Conservation (phyloP, 371 early-diverging fungal species). For the Dinochytrium kinnereticum region DNA sequence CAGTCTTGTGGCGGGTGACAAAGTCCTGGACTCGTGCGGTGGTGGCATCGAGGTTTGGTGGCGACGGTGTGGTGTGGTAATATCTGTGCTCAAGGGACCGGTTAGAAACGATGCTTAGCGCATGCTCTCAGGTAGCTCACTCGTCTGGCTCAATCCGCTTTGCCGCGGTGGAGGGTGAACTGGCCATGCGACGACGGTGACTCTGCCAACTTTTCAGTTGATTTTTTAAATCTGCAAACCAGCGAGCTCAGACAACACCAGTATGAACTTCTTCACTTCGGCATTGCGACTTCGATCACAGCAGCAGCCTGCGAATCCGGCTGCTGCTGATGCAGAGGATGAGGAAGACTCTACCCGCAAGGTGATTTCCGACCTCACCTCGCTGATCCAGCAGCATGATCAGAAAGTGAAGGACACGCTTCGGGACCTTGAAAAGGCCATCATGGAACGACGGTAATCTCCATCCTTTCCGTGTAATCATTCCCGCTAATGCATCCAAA, state of each 20-base stretch:
- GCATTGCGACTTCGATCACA: background rate
- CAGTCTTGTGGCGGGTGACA: constrained; percentile 64
- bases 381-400: background rate
- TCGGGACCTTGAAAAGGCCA: background rate
- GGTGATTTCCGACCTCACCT: background rate
- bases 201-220: background rate
- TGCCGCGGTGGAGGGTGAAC: background rate
- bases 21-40: constrained; percentile 70
- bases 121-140: background rate
- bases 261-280: background rate
- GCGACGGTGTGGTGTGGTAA: constrained; percentile 77
- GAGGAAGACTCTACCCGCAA: background rate
- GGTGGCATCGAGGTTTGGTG: constrained; percentile 69
- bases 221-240: no score
- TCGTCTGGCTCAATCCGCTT: constrained; percentile 3
- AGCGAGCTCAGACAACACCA: no score
- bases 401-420: background rate
- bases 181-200: background rate
- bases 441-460: background rate
- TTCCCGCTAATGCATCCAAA: no score
- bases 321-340: background rate
- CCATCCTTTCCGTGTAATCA: no score
- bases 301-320: background rate
- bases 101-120: background rate
- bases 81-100: background rate